Evolutionary conservation across 1,284 basidiomycete species (phyloP).

Genomic region (Leccinum fuscescens): DNA sequence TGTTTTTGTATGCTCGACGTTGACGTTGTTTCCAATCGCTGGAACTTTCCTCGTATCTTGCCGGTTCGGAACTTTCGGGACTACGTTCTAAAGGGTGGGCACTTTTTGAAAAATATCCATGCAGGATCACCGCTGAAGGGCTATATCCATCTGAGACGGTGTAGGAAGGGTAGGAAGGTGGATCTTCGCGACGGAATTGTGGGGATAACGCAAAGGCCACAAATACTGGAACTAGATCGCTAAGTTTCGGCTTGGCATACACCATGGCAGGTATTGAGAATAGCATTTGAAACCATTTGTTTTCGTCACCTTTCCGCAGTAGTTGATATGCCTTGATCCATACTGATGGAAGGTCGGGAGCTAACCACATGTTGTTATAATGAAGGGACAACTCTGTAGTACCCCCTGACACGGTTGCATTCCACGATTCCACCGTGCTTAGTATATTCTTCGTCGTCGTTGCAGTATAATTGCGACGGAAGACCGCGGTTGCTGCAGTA

Average conservation of each 20-base stretch:
- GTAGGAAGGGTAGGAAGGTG: conserved; percentile 19
- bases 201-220: conserved; percentile 30
- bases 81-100: conserved; percentile 14
- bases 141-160: conserved; percentile 13
- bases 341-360: conserved; percentile 13
- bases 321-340: conserved; percentile 36
- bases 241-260: conserved; percentile 21
- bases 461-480: not conserved
- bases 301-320: conserved; percentile 18
- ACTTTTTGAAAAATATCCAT: conserved; percentile 1
- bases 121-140: conserved; percentile 3
- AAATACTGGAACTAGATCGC: conserved; percentile 27
- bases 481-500: conserved; percentile 10
- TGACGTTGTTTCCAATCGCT: conserved; percentile 1
- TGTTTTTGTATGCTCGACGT: conserved; percentile 5
- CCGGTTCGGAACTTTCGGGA: not conserved
- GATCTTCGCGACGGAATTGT: conserved; percentile 14
- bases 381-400: conserved; percentile 12
- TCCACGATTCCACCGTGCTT: conserved; percentile 14
- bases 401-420: not conserved
- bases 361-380: conserved; percentile 25
- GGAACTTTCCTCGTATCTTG: conserved; percentile 5
- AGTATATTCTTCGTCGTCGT: conserved; percentile 1
- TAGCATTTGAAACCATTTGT: conserved; percentile 25
- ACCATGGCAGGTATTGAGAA: conserved; percentile 36